Evolutionary conservation across 768 basidiomycete genomes (phyloP).

Genomic region (Terana coerulea): DNA sequence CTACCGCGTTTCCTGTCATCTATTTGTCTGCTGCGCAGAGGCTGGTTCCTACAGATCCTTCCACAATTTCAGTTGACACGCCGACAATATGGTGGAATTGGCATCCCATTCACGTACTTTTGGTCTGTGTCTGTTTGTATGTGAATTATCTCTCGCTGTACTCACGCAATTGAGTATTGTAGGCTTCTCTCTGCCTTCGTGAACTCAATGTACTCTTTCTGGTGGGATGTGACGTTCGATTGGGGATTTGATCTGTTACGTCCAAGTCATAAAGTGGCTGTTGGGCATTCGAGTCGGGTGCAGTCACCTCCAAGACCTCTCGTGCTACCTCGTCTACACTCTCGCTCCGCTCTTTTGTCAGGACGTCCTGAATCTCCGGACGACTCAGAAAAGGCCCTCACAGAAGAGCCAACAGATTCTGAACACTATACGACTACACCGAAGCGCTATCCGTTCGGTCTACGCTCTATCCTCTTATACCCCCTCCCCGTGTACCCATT

Average conservation of each 20-base stretch:
- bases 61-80: no score
- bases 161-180: constrained; percentile 1
- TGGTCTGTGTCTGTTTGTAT: background rate
- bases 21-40: constrained; percentile 90
- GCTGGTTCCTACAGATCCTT: constrained; percentile 58
- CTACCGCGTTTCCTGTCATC: constrained; percentile 94
- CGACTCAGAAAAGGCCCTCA: constrained; percentile 1
- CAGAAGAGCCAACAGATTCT: constrained; percentile 3
- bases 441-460: constrained; percentile 54
- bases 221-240: constrained; percentile 99
- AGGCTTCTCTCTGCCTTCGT: constrained; percentile 83
- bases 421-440: background rate
- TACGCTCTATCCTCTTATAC: constrained; percentile 73
- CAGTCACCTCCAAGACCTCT: constrained; percentile 38
- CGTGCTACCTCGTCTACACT: constrained; percentile 45
- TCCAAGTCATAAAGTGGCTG: constrained; percentile 10
- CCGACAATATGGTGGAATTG: background rate
- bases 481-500: constrained; percentile 84
- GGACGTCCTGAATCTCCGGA: no score
- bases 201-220: constrained; percentile 94
- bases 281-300: constrained; percentile 14
- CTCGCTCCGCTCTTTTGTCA: constrained; percentile 23
- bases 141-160: no score
- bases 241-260: constrained; percentile 85
- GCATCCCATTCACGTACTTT: background rate